Evolutionary conservation across 257 asterid species (phyloP).

Genomic region (Haberlea rhodopensis): DNA sequence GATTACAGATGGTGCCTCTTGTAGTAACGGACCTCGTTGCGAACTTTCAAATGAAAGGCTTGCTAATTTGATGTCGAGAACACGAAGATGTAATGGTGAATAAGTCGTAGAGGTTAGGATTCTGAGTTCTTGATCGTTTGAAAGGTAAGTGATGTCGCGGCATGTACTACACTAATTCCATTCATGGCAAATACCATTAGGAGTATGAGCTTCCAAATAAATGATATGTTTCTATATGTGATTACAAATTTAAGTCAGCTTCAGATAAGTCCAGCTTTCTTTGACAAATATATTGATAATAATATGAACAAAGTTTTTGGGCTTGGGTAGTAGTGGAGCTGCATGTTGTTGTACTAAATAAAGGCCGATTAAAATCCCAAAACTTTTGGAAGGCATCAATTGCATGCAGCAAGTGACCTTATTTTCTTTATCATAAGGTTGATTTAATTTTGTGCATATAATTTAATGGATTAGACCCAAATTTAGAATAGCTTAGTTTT

Average conservation of each 20-base stretch:
- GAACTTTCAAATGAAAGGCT: conserved; percentile 57
- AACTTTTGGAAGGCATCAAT: no score
- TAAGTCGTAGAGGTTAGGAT: neutral
- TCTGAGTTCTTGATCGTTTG: neutral
- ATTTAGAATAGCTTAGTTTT: no score
- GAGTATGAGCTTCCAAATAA: neutral
- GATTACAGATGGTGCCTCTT: conserved; percentile 34
- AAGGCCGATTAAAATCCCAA: no score
- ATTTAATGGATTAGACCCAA: no score
- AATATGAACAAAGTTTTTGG: neutral
- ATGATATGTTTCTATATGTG: neutral
- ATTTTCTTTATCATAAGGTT: no score
- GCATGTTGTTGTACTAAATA: no score
- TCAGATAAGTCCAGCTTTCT: neutral
- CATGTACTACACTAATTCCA: neutral
- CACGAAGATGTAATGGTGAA: conserved; percentile 40
- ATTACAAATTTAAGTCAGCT: neutral
- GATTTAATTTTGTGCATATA: no score
- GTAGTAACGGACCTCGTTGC: conserved; percentile 27
- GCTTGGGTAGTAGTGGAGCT: no score
- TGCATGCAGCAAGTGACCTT: no score
- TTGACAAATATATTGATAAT: neutral
- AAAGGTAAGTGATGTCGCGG: neutral
- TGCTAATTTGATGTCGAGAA: conserved; percentile 46
- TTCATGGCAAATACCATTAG: neutral